A percentile compares a stretch with the other conserved stretches of the same genome.
phyloP scores from a whole-genome alignment of 2,329 filamentous ascomycete genomes.

The Colletotrichum coccodes region DNA sequence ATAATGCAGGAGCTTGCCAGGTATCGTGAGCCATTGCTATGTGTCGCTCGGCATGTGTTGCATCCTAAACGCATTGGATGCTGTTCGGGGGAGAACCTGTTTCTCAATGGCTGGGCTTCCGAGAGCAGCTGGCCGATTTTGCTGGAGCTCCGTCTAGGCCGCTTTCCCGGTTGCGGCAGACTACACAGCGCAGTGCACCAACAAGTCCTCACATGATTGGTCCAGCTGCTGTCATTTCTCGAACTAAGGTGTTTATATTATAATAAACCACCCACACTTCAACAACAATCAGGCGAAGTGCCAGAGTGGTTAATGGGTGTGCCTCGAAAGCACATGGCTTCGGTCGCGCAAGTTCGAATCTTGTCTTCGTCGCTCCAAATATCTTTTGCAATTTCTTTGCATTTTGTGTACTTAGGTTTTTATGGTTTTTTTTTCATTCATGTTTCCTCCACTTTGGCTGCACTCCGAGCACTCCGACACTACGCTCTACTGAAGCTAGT shows the following conservation, averaged over 20 bases:
- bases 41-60: not conserved
- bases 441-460: too few species aligned
- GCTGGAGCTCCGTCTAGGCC: not conserved
- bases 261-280: too few species aligned
- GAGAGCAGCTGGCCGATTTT: not conserved
- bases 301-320: slow-evolving; percentile 29
- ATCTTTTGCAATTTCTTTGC: accelerated
- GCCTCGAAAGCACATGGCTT: slow-evolving; percentile 31
- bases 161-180: not conserved
- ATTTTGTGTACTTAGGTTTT: not conserved
- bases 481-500: not conserved
- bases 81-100: not conserved
- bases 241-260: not conserved
- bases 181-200: too few species aligned
- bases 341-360: slow-evolving; percentile 32
- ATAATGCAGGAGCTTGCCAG: not conserved
- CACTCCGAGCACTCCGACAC: too few species aligned
- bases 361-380: slow-evolving; percentile 23
- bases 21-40: not conserved
- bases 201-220: too few species aligned
- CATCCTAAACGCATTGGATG: not conserved
- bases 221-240: too few species aligned
- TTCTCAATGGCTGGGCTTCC: not conserved
- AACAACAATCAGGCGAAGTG: slow-evolving; percentile 6
- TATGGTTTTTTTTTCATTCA: too few species aligned